Percentiles rank a stretch among this genome's conserved stretches.
Evolutionary conservation across 1,284 basidiomycete genomes (phyloP).

Genomic region (Dichomitus squalens): DNA sequence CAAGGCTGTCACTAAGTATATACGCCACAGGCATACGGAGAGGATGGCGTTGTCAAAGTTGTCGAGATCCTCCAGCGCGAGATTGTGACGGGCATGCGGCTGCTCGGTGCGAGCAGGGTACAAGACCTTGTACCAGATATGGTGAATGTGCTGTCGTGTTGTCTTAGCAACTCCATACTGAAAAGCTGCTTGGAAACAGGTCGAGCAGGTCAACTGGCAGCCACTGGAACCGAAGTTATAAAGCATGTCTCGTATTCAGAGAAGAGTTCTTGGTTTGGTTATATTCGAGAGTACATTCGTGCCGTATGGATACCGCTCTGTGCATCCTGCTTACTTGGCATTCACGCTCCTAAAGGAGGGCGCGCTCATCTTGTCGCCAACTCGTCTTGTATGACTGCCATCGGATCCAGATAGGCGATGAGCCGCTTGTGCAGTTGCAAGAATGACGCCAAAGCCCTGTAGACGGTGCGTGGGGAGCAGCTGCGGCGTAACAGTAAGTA

Average conservation of each 20-base stretch:
- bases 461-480: too few relatives aligned
- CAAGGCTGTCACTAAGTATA: neutral
- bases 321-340: too few relatives aligned
- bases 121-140: slow-evolving; percentile 79
- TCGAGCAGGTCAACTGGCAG: slow-evolving; percentile 73
- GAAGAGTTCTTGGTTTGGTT: neutral
- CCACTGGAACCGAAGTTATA: slow-evolving; percentile 47
- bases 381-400: too few relatives aligned
- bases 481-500: too few relatives aligned
- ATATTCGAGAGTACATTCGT: too few relatives aligned
- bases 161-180: neutral
- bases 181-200: slow-evolving; percentile 32
- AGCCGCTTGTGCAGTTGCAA: too few relatives aligned
- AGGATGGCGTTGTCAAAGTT: slow-evolving; percentile 78
- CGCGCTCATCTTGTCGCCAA: too few relatives aligned
- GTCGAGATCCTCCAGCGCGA: slow-evolving; percentile 79
- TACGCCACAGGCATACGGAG: slow-evolving; percentile 72
- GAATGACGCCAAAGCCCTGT: too few relatives aligned
- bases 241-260: neutral
- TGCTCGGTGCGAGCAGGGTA: slow-evolving; percentile 76
- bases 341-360: too few relatives aligned
- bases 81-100: slow-evolving; percentile 78
- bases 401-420: too few relatives aligned
- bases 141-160: slow-evolving; percentile 42
- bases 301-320: too few relatives aligned